Percentiles rank a stretch among this genome's conserved stretches.
Evolutionary conservation across 345 rosid species (phyloP).

Genomic region (Salix koriyanagi): DNA sequence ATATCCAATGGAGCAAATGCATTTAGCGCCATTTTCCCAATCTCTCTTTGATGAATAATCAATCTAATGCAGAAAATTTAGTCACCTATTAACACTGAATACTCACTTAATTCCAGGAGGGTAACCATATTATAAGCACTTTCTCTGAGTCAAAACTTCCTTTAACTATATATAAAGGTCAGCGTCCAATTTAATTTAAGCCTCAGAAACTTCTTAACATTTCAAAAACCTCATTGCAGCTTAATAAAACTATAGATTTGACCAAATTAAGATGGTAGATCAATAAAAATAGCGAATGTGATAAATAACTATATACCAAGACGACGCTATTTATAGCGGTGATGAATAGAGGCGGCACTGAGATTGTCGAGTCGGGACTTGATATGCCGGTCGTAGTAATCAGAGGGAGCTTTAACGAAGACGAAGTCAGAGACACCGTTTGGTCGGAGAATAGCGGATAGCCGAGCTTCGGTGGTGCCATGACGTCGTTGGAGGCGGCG

Average conservation of each 20-base stretch:
- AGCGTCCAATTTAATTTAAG: neutral
- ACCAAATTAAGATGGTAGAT: neutral
- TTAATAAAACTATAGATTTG: neutral
- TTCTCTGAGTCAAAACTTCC: neutral
- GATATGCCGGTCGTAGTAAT: conserved; percentile 75
- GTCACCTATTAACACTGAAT: neutral
- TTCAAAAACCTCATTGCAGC: neutral
- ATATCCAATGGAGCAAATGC: too few species aligned
- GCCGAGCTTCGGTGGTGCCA: conserved; percentile 47
- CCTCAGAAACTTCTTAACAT: neutral
- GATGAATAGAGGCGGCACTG: conserved; percentile 65
- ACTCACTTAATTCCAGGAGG: neutral
- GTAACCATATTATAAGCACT: neutral
- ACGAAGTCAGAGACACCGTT: conserved; percentile 50
- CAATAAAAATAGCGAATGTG: neutral
- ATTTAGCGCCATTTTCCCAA: neutral
- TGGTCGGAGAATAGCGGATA: conserved; percentile 57
- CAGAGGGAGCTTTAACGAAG: conserved; percentile 56
- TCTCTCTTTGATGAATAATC: neutral
- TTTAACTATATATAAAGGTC: neutral
- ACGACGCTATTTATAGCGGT: conserved; percentile 96
- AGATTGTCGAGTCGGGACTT: conserved; percentile 69
- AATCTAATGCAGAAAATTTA: neutral
- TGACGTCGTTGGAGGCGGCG: conserved; percentile 7
- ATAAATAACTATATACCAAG: conserved; percentile 40